Conservation (phyloP, 768 basidiomycete species). For the Atractiella rhizophila region DNA sequence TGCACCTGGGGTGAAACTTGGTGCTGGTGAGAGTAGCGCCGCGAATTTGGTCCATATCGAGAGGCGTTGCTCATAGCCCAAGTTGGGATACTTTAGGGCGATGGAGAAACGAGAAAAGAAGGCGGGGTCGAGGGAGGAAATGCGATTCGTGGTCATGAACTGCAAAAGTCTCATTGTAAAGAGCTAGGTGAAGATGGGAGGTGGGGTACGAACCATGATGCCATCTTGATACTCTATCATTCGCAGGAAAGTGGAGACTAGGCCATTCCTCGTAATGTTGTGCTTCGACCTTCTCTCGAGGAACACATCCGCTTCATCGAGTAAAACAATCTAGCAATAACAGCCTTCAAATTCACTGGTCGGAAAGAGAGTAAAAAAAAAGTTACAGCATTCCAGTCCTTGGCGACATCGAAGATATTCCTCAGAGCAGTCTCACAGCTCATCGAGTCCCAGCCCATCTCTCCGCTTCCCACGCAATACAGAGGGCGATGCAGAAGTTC, state of each 20-base stretch:
- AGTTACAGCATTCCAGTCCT: too few relatives aligned
- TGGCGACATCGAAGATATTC: constrained; percentile 4
- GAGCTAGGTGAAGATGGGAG: constrained; percentile 1
- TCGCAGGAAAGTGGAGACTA: constrained; percentile 4
- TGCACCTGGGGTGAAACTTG: too few relatives aligned
- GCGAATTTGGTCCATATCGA: too few relatives aligned
- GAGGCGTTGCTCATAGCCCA: not conserved
- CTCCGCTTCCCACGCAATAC: constrained; percentile 2
- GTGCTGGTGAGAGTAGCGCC: too few relatives aligned
- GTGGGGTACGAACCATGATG: constrained; percentile 8
- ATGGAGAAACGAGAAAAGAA: constrained; percentile 10
- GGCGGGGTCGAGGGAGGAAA: constrained; percentile 10
- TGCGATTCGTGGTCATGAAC: too few relatives aligned
- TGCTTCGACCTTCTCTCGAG: not conserved
- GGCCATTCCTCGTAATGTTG: constrained; percentile 1
- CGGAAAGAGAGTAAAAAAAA: too few relatives aligned
- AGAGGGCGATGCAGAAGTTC: constrained; percentile 9
- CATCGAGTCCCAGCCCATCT: not conserved
- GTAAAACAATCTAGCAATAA: not conserved
- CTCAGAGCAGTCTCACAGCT: not conserved
- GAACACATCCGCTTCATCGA: constrained; percentile 4
- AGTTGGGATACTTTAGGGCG: constrained; percentile 6
- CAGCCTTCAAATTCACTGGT: too few relatives aligned
- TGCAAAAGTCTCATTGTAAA: too few relatives aligned
- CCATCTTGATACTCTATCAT: constrained; percentile 1